phyloP scores from a whole-genome alignment of 495 filamentous ascomycete genomes.

The Achaetomiella virescens region DNA sequence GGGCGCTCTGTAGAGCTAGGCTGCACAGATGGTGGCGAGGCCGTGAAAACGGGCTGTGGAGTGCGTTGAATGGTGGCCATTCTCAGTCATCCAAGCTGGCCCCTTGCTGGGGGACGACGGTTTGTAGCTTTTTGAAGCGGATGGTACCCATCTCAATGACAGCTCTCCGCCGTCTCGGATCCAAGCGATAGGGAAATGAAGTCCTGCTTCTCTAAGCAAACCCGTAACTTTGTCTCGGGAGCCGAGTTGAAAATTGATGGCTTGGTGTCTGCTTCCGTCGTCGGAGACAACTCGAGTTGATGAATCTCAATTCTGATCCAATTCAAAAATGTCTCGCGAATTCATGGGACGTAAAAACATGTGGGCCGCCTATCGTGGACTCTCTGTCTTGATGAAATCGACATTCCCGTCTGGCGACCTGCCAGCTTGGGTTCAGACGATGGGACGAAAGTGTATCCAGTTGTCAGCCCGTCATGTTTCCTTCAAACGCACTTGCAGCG shows the following conservation, averaged over 20 bases:
- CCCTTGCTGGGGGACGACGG: background rate
- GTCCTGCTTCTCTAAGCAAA: background rate
- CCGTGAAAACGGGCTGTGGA: constrained; percentile 13
- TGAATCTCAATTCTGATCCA: too few relatives aligned
- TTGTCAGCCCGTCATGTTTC: background rate
- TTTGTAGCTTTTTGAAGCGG: background rate
- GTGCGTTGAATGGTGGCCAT: constrained; percentile 1
- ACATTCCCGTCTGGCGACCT: background rate
- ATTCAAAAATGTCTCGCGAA: too few relatives aligned
- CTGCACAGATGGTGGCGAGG: constrained; percentile 17
- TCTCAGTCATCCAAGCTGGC: constrained; percentile 5
- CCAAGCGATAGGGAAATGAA: background rate
- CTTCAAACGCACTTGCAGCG: background rate
- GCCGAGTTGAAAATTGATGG: too few relatives aligned
- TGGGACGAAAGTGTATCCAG: background rate
- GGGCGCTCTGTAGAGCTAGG: background rate
- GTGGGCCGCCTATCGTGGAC: background rate
- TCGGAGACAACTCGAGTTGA: too few relatives aligned
- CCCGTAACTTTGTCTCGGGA: too few relatives aligned
- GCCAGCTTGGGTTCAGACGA: background rate
- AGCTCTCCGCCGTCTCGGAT: background rate
- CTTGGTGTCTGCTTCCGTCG: too few relatives aligned
- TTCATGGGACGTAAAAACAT: too few relatives aligned
- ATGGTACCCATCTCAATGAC: background rate
- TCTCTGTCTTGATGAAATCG: background rate